Conservation (phyloP, 2,329 filamentous ascomycete genomes). For the Sporothrix protearum region DNA sequence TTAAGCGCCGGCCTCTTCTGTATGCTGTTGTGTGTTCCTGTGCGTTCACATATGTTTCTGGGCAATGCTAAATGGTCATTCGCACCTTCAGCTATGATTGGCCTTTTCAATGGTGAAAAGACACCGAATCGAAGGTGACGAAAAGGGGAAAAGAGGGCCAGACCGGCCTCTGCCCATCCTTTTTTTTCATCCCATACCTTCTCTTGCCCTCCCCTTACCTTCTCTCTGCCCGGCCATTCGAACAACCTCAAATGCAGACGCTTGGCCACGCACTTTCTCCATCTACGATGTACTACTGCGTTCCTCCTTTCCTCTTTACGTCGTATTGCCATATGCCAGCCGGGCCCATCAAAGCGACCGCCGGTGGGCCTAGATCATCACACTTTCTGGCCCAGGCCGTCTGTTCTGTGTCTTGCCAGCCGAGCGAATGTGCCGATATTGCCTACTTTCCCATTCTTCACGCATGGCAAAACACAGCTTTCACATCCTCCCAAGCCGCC, state of each 20-base stretch:
- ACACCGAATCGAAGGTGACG: neutral
- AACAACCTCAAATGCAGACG: neutral
- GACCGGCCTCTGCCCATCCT: neutral
- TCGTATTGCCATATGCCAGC: neutral
- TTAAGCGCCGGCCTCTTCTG: slow-evolving; percentile 1
- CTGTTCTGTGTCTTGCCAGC: neutral
- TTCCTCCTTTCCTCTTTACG: too few relatives aligned
- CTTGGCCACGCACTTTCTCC: neutral
- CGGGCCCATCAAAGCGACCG: neutral
- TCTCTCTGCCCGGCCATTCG: neutral
- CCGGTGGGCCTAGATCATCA: slow-evolving; percentile 3
- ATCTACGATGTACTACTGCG: neutral
- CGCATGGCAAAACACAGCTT: neutral
- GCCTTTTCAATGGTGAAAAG: neutral
- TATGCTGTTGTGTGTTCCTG: neutral
- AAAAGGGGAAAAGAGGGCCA: neutral
- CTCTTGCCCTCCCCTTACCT: neutral
- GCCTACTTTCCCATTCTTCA: neutral
- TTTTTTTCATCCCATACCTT: too few relatives aligned
- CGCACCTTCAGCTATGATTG: neutral
- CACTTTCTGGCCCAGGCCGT: neutral
- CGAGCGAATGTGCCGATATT: neutral
- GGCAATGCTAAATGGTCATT: neutral
- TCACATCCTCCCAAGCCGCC: neutral
- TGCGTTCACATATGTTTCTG: neutral